Conservation (phyloP, 2,329 filamentous ascomycete species). For the Xylariaceae sp. region DNA sequence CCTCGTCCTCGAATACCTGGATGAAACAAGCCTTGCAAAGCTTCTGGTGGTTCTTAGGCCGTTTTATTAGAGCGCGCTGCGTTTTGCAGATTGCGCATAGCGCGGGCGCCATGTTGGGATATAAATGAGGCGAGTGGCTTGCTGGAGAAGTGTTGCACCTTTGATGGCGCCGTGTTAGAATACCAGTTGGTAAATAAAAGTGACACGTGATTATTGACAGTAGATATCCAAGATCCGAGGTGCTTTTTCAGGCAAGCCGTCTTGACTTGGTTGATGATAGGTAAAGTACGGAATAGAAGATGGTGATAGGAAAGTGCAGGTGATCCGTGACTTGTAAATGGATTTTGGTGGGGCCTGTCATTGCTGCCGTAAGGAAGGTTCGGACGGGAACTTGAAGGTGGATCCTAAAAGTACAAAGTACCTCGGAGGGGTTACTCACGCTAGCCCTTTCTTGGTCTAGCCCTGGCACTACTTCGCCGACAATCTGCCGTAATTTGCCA, state of each 20-base stretch:
- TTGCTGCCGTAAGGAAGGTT: not conserved
- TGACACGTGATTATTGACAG: not conserved
- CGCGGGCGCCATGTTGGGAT: slow-evolving; percentile 62
- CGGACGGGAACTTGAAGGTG: not conserved
- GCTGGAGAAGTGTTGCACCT: not conserved
- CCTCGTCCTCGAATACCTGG: slow-evolving; percentile 80
- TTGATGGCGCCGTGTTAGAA: not conserved
- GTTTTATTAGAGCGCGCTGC: slow-evolving; percentile 78
- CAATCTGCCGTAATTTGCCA: slow-evolving; percentile 26
- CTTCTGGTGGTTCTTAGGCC: slow-evolving; percentile 92
- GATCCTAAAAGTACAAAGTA: slow-evolving; percentile 4
- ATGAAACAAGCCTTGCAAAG: slow-evolving; percentile 90
- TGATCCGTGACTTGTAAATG: not conserved
- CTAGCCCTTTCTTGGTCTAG: slow-evolving; percentile 15
- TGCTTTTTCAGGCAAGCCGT: not conserved
- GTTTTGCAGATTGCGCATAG: slow-evolving; percentile 71
- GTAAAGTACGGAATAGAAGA: not conserved
- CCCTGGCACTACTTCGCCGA: slow-evolving; percentile 17
- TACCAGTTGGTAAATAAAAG: not conserved
- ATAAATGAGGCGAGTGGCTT: not conserved
- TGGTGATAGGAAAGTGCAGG: not conserved
- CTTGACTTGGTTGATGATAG: not conserved
- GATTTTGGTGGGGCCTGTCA: not conserved
- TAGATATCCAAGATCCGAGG: not conserved
- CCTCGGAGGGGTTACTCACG: slow-evolving; percentile 17